A percentile compares a stretch with the other conserved stretches of the same genome.
Evolutionary conservation across 768 basidiomycete species (phyloP).

Genomic region (Scleroderma bovista): DNA sequence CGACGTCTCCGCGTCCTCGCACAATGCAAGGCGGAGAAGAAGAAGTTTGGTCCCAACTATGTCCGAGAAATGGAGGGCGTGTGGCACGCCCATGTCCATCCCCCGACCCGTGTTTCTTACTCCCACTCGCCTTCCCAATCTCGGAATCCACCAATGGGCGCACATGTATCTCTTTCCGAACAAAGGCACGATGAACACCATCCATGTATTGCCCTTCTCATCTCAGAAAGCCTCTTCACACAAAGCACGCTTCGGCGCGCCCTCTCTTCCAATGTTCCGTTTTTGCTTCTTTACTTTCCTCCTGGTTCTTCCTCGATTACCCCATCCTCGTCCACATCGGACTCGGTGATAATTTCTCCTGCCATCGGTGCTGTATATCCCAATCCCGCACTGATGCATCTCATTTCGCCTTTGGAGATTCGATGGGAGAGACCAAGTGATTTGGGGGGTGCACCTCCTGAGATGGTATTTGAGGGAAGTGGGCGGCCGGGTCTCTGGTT

Average conservation of each 20-base stretch:
- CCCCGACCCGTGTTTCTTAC: not conserved
- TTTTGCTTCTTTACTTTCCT: conserved; percentile 77
- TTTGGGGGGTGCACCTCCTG: not conserved
- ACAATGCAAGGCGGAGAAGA: conserved; percentile 91
- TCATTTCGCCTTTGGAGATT: conserved; percentile 18
- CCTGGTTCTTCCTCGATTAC: not conserved
- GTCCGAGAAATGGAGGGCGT: conserved; percentile 94
- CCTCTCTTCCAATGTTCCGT: conserved; percentile 68
- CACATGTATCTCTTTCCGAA: not conserved
- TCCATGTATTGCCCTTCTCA: conserved; percentile 56
- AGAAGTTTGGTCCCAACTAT: conserved; percentile 70
- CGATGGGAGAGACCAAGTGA: conserved; percentile 18
- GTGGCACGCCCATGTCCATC: conserved; percentile 33
- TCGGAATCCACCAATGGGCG: not conserved
- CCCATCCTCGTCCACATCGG: not conserved
- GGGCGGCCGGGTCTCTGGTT: conserved; percentile 43
- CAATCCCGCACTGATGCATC: conserved; percentile 15
- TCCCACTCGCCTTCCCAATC: not conserved
- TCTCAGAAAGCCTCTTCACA: conserved; percentile 81
- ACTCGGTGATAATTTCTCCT: not conserved
- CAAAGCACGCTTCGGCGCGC: conserved; percentile 62
- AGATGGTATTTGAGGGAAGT: not conserved
- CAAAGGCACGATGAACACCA: not conserved
- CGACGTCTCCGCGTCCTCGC: conserved; percentile 67
- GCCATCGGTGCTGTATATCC: conserved; percentile 12